These are phyloP conservation scores for Datura wrightii DNA, from an alignment of 257 asterid species.

Conservation along the genomic window DNA sequence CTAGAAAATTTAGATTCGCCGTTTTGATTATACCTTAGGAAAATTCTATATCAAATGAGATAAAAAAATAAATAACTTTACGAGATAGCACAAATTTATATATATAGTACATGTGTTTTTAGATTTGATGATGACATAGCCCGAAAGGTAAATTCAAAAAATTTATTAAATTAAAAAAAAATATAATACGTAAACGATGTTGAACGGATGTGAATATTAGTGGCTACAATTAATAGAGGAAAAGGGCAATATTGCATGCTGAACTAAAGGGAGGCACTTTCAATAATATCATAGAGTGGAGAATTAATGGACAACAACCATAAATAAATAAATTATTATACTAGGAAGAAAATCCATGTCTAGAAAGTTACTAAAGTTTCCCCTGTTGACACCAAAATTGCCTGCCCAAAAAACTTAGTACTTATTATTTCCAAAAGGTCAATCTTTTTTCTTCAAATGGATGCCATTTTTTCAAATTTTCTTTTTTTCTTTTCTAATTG, in stretches of 20 bases:
- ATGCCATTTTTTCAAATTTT: background rate
- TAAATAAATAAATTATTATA: background rate
- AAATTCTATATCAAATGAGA: too few relatives aligned
- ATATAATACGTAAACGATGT: background rate
- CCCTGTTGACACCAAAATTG: constrained; percentile 24
- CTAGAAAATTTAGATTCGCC: too few relatives aligned
- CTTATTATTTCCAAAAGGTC: constrained; percentile 14
- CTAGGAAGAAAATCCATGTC: background rate
- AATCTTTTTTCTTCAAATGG: background rate
- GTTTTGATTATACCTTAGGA: too few relatives aligned
- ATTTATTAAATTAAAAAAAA: too few relatives aligned
- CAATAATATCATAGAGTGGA: background rate
- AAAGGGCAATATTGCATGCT: background rate
- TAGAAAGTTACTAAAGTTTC: background rate
- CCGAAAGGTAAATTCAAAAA: too few relatives aligned
- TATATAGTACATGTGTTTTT: too few relatives aligned
- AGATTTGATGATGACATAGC: background rate
- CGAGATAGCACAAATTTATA: background rate
- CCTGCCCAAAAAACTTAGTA: background rate
- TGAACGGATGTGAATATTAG: background rate
- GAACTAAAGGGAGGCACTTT: background rate
- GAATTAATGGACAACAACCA: constrained; percentile 13
- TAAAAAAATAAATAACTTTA: too few relatives aligned
- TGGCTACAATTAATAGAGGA: background rate
- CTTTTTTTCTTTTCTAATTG: background rate